Base-by-base conservation (phyloP, 2,329 filamentous ascomycete species). In the Venturia aucupariae region DNA sequence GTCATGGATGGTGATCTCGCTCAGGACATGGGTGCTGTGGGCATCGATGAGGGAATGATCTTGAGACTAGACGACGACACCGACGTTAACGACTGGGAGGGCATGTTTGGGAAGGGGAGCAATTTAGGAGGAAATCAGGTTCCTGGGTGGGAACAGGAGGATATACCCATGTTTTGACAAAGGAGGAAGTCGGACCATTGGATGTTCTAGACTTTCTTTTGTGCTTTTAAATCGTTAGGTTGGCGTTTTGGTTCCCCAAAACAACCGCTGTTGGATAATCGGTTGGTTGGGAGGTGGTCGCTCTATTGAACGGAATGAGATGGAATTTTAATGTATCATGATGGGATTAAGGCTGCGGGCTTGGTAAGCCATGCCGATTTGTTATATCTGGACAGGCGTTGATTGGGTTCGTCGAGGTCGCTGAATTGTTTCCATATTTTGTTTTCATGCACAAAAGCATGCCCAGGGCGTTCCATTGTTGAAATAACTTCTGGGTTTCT, bases 11-110 rank as follows among this genome's bases (percentile, higher is more conserved):
- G 35, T 22, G 32, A 62, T 32, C 46, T 48, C 27, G 61, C 46
- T 13, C 24, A 46, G 13, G 27, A 62, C 24, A 48, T 62, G 39
- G 46, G 46, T 17, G 32, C 46, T 27, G 41, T 54, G 30, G 61
- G 61, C 27, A 44, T 62, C 22, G 61, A 38, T 27, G 46, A 48
- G 22, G 61, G 44, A 19, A 30, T 54, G 41, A 54, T 48, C 27
- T 46, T 48, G 61, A 62, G 41, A 19, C 46, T 62, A 6, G 22
- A 62, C 30, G 46, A 38, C 15, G 44, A 62, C 24, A 62, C 61
- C 15, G 62, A 63, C 35, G 13, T 63, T 32, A 57, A 38, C n/a
- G 62, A 63, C 22, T 63, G 62, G 62, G 62, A 63, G 15, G 62
- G 62, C 7, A 59, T 63, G 62, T 63, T 63, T 63, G 62, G 62